Percentiles rank a stretch among this genome's conserved stretches.
These are phyloP conservation scores for Lachancea cidri DNA, from an alignment of 805 yeast species.

Conservation along the genomic window DNA sequence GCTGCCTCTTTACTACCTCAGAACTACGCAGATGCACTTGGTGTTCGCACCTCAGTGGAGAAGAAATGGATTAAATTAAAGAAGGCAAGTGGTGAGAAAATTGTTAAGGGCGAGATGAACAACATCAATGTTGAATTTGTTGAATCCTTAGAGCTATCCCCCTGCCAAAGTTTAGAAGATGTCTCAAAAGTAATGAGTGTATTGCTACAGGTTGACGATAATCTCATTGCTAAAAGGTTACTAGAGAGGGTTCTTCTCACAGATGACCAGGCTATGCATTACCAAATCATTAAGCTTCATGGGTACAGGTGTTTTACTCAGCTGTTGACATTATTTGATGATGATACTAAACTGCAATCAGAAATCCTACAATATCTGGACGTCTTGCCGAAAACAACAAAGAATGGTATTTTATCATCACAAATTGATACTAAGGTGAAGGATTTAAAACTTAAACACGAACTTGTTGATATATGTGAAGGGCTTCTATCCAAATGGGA, in stretches of 20 bases:
- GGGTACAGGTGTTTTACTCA: constrained; percentile 78
- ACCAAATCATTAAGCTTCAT: constrained; percentile 67
- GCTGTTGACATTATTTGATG: constrained; percentile 40
- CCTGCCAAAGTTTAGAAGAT: constrained; percentile 46
- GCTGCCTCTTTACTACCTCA: constrained; percentile 82
- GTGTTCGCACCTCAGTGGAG: constrained; percentile 63
- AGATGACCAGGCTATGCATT: constrained; percentile 44
- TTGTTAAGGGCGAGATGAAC: constrained; percentile 46
- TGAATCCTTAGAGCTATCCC: constrained; percentile 47
- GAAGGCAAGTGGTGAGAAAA: constrained; percentile 41
- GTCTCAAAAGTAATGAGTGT: constrained; percentile 78
- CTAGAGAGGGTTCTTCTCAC: constrained; percentile 61
- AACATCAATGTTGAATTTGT: constrained; percentile 63
- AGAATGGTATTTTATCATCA: constrained; percentile 70
- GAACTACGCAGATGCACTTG: constrained; percentile 77
- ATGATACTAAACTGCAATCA: constrained; percentile 39
- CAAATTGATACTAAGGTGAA: constrained; percentile 62
- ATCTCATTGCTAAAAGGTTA: constrained; percentile 56
- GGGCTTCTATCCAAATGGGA: constrained; percentile 64
- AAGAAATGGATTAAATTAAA: constrained; percentile 65
- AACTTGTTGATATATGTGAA: constrained; percentile 27
- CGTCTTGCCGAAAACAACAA: constrained; percentile 67
- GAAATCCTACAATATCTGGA: constrained; percentile 53
- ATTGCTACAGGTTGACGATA: constrained; percentile 70
- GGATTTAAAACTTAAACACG: constrained; percentile 32